Evolutionary conservation across 768 basidiomycete species (phyloP).

Genomic region (Tephrocybe sp.): DNA sequence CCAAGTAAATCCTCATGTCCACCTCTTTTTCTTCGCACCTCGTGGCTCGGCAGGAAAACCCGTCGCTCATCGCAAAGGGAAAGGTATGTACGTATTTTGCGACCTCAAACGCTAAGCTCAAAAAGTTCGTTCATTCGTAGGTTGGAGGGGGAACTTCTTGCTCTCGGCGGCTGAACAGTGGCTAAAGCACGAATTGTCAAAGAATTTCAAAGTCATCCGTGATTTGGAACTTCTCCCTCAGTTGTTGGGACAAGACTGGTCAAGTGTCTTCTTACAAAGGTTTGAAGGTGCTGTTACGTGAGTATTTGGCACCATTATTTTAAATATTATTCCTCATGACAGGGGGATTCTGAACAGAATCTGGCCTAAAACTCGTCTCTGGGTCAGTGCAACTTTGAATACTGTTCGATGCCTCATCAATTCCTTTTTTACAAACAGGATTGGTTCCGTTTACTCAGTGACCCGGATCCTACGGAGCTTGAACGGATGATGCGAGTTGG

Average conservation of each 20-base stretch:
- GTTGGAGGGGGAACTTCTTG: constrained; percentile 95
- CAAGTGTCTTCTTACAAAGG: constrained; percentile 91
- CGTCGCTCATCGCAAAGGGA: constrained; percentile 91
- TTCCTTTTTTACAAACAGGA: constrained; percentile 54
- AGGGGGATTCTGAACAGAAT: constrained; percentile 66
- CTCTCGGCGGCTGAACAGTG: constrained; percentile 92
- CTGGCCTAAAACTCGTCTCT: constrained; percentile 80
- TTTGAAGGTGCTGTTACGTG: constrained; percentile 90
- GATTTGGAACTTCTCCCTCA: constrained; percentile 96
- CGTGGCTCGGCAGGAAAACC: constrained; percentile 89
- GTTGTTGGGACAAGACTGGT: constrained; percentile 92
- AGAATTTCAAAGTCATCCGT: constrained; percentile 97
- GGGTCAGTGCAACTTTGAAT: constrained; percentile 40
- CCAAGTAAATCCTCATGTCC: constrained; percentile 91
- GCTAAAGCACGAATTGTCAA: constrained; percentile 92
- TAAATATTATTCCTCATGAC: no score
- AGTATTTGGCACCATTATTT: constrained; percentile 35
- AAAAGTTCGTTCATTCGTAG: constrained; percentile 33
- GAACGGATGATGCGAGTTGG: constrained; percentile 87
- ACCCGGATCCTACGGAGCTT: constrained; percentile 79
- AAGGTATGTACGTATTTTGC: constrained; percentile 46
- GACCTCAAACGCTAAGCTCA: not conserved
- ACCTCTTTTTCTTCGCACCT: constrained; percentile 93
- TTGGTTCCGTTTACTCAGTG: constrained; percentile 81
- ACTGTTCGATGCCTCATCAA: constrained; percentile 4